A percentile compares a stretch with the other conserved stretches of the same genome.
These are phyloP conservation scores for Malbranchea zuffiana DNA, from an alignment of 2,329 filamentous ascomycete species.

Conservation along the genomic window DNA sequence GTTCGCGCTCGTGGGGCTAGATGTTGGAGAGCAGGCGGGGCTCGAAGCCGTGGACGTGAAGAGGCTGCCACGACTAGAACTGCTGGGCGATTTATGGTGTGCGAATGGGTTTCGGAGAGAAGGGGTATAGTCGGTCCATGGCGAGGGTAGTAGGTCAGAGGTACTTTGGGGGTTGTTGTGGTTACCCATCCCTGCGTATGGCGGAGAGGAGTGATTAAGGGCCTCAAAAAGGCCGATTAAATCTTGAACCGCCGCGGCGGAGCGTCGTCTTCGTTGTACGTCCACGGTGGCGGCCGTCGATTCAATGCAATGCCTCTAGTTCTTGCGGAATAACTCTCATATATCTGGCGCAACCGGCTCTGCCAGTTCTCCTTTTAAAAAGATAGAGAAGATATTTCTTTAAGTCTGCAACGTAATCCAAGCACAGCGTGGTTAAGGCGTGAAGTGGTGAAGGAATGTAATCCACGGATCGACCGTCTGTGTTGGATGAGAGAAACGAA, in stretches of 20 bases:
- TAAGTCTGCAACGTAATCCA: conserved; percentile 7
- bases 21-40: conserved; percentile 24
- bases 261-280: neutral
- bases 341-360: conserved; percentile 4
- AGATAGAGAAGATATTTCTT: neutral
- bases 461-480: conserved; percentile 12
- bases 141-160: conserved; percentile 15
- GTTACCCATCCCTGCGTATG: conserved; percentile 10
- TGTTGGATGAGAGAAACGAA: conserved; percentile 5
- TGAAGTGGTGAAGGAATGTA: conserved; percentile 3
- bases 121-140: conserved; percentile 22
- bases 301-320: neutral
- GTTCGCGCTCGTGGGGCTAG: conserved; percentile 18
- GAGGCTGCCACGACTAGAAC: conserved; percentile 19
- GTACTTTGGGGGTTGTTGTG: conserved; percentile 3
- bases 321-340: neutral
- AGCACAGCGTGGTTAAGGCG: conserved; percentile 2
- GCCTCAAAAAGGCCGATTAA: conserved; percentile 18
- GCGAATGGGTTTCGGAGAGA: conserved; percentile 25
- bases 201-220: conserved; percentile 11
- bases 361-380: conserved; percentile 4
- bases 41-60: conserved; percentile 23
- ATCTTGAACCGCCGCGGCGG: conserved; percentile 15
- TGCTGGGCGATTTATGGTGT: conserved; percentile 17
- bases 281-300: neutral